Conservation (phyloP, 176 grass and related monocot genomes). For the Phragmites australis region DNA sequence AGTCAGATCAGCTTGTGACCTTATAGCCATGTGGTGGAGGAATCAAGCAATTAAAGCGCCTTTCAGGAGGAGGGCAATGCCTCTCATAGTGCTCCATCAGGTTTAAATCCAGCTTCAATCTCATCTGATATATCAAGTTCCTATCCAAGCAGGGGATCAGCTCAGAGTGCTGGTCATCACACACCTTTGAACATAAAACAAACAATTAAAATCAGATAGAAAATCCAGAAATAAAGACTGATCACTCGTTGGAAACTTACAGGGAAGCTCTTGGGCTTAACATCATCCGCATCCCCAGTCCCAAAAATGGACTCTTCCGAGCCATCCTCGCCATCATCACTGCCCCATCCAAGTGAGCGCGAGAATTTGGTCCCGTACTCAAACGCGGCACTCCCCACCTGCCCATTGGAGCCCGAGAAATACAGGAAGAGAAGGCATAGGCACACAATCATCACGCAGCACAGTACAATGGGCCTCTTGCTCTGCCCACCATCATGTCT, state of each 20-base stretch:
- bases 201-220: slow-evolving; percentile 29
- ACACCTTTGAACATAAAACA: slow-evolving; percentile 56
- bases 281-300: slow-evolving; percentile 49
- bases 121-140: slow-evolving; percentile 98
- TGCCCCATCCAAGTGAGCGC: slow-evolving; percentile 68
- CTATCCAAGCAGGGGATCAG: slow-evolving; percentile 98
- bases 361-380: slow-evolving; percentile 91
- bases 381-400: slow-evolving; percentile 52
- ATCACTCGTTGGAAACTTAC: slow-evolving; percentile 50
- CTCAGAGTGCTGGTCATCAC: slow-evolving; percentile 92
- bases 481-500: slow-evolving; percentile 71
- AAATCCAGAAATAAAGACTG: not conserved
- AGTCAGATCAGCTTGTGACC: slow-evolving; percentile 47
- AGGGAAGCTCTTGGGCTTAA: slow-evolving; percentile 78
- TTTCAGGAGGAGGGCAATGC: slow-evolving; percentile 88
- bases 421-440: slow-evolving; percentile 87
- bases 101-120: slow-evolving; percentile 93
- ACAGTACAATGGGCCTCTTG: slow-evolving; percentile 58
- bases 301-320: slow-evolving; percentile 84
- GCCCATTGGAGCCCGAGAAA: slow-evolving; percentile 62
- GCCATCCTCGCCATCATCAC: slow-evolving; percentile 51
- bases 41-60: slow-evolving; percentile 91
- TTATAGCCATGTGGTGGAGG: slow-evolving; percentile 91
- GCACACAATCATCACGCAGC: slow-evolving; percentile 64
- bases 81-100: slow-evolving; percentile 99